Evolutionary conservation across 2,329 filamentous ascomycete genomes (phyloP), one percentile per base, ranked within the genome.

Genomic region (Botrytis tulipae): DNA sequence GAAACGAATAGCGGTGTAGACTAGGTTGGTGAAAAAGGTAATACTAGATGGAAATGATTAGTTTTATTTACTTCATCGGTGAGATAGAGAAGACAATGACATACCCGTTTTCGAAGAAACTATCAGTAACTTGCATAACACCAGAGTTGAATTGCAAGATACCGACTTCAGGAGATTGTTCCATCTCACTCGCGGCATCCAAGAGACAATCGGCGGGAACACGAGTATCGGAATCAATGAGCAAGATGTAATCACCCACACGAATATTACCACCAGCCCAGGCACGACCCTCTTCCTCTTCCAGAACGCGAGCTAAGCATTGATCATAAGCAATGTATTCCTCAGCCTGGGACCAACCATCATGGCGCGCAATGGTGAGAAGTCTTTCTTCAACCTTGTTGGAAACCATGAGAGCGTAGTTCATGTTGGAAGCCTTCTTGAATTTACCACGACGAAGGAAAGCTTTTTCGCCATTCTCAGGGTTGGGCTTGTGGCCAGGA

Each of bases 221-320:
- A 82, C 92, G 91, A 42, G 92, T 94, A 82, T 94, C 92, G 1
- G 92, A 94, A 83, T 94, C 92, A 80, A 94, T 92, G 74, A 95
- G 84, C 42, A 93, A 84, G 74, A 95, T 93, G 82, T 94, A 95
- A 82, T 97, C 93, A 73, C 94, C 94, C 29, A 97, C 85, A 70
- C 93, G 92, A 77, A 97, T 91, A 82, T 96, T 94, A 75, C 93
- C 94, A 80, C 94, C 93, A 32, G 93, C 93, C 92, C 91, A 93
- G 40, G 92, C 92, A 46, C 91, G 89, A 37, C 90, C 89, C 73
- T 92, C 86, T 67, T 90, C 82, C 40, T 77, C 88, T 63, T 90
- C 87, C 51, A 95, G 85, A 29, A 91, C 88, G 73, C 91, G 87
- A 77, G 89, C 87, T 61, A 95, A 85, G 74, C 88, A 86, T 78